A percentile compares a stretch with the other conserved stretches of the same genome.
Conservation (phyloP, 331 rosid species). For the Phaseolus coccineus region DNA sequence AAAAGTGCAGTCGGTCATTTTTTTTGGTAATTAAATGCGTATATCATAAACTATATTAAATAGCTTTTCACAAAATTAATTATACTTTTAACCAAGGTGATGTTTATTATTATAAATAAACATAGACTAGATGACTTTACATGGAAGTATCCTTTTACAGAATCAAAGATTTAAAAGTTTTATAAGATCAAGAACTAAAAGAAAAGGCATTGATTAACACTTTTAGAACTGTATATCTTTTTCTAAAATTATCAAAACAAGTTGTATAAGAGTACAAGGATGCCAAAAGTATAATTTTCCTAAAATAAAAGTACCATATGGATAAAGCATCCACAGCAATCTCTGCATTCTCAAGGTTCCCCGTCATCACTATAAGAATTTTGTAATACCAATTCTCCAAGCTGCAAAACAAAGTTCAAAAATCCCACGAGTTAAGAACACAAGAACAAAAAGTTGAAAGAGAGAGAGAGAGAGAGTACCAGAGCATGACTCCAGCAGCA, state of each 20-base stretch:
- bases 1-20: too few relatives aligned
- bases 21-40: too few relatives aligned
- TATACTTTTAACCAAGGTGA: too few relatives aligned
- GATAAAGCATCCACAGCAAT: slow-evolving; percentile 82
- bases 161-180: not conserved
- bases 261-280: too few relatives aligned
- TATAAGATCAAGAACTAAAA: not conserved
- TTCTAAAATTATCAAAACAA: too few relatives aligned
- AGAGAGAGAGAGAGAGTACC: slow-evolving; percentile 45
- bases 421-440: not conserved
- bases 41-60: too few relatives aligned
- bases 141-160: not conserved
- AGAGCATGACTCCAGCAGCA: slow-evolving; percentile 78
- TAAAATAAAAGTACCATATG: slow-evolving; percentile 58
- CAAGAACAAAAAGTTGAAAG: not conserved
- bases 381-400: slow-evolving; percentile 88
- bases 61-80: too few relatives aligned
- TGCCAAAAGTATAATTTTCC: too few relatives aligned
- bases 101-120: too few relatives aligned
- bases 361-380: slow-evolving; percentile 76
- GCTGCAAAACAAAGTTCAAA: slow-evolving; percentile 48
- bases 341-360: slow-evolving; percentile 70
- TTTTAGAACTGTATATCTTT: too few relatives aligned
- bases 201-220: too few relatives aligned
- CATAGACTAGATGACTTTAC: too few relatives aligned